A percentile compares a stretch with the other conserved stretches of the same genome.
Conservation (phyloP, 805 yeast species). For the Candida dajiaensis region DNA sequence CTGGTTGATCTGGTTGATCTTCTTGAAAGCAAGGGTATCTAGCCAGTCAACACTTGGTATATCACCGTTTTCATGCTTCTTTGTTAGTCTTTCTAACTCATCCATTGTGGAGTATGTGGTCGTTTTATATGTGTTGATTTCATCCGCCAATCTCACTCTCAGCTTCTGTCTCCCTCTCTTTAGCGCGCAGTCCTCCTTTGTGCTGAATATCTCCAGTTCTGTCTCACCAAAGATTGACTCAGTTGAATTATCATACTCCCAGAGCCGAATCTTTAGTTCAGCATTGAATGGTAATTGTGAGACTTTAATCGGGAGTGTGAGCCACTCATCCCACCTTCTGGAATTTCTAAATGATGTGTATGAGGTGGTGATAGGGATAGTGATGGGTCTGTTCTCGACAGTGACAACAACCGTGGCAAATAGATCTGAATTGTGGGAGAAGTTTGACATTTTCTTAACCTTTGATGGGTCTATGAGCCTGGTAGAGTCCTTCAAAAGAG, state of each 20-base stretch:
- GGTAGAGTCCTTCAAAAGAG: conserved; percentile 37
- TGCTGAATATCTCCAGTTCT: conserved; percentile 52
- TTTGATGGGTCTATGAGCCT: conserved; percentile 42
- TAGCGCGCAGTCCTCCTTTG: conserved; percentile 48
- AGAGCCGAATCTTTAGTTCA: conserved; percentile 52
- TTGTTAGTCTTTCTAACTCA: conserved; percentile 45
- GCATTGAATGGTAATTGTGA: conserved; percentile 65
- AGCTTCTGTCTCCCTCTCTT: conserved; percentile 67
- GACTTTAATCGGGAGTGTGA: conserved; percentile 64
- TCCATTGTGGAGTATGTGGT: conserved; percentile 33
- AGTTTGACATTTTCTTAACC: conserved; percentile 35
- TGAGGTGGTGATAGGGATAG: conserved; percentile 43
- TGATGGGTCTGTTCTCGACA: conserved; percentile 39
- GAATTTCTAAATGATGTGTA: conserved; percentile 39
- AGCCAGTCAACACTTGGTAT: conserved; percentile 62
- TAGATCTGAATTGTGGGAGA: conserved; percentile 29
- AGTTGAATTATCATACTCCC: conserved; percentile 60
- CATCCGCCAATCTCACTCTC: conserved; percentile 35
- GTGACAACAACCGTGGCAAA: conserved; percentile 41
- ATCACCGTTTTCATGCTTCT: conserved; percentile 65
- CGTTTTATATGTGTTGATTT: conserved; percentile 25
- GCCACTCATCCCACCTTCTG: conserved; percentile 67
- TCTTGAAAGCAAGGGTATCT: conserved; percentile 56
- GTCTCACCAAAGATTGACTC: conserved; percentile 54
- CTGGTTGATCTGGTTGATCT: conserved; percentile 29